phyloP scores from a whole-genome alignment of 176 grass and related monocot species.

The Oryza australiensis region DNA sequence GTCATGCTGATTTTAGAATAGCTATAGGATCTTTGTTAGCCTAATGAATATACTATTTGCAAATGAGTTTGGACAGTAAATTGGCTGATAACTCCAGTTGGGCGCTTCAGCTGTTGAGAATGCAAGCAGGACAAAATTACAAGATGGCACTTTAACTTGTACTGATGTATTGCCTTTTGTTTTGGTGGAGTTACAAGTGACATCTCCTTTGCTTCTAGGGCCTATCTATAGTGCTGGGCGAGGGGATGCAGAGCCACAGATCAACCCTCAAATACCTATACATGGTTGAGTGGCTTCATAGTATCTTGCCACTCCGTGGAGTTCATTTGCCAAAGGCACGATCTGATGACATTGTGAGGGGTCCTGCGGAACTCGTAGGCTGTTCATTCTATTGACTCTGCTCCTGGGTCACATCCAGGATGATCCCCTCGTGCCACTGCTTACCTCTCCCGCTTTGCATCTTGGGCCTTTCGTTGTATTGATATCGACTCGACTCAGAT shows the following conservation, averaged over 20 bases:
- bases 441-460: background rate
- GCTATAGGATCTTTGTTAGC: slow-evolving; percentile 5
- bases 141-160: background rate
- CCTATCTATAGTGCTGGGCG: background rate
- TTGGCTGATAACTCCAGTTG: background rate
- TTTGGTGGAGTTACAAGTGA: background rate
- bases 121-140: background rate
- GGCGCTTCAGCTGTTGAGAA: background rate
- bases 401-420: background rate
- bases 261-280: background rate
- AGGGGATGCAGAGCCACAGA: background rate
- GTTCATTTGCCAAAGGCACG: background rate
- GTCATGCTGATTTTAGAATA: background rate
- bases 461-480: background rate
- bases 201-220: background rate
- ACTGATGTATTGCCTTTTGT: background rate
- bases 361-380: background rate
- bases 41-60: background rate
- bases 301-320: background rate
- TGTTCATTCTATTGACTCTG: background rate
- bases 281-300: background rate
- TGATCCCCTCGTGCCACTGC: background rate
- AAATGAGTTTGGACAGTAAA: background rate
- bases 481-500: background rate
- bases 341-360: background rate